These are phyloP conservation scores for Passalora sequoiae DNA, from an alignment of 2,329 filamentous ascomycete species.

Conservation along the genomic window DNA sequence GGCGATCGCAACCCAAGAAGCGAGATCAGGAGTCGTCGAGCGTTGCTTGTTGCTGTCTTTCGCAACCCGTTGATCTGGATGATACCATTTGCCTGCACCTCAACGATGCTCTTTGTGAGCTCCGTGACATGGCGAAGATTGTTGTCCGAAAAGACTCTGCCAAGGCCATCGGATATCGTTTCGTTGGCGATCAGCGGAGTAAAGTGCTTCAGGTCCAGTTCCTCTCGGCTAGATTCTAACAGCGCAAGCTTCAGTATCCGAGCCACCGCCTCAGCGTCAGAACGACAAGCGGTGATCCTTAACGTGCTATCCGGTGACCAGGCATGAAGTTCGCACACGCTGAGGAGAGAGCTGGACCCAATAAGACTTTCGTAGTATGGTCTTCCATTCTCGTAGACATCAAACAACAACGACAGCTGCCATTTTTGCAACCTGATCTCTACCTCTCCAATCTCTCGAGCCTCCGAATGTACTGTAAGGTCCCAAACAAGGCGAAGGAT, in stretches of 20 bases:
- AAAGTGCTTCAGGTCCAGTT: conserved; percentile 18
- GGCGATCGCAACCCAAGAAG: conserved; percentile 4
- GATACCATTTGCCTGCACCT: conserved; percentile 1
- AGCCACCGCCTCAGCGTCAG: conserved; percentile 28
- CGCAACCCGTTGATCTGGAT: conserved; percentile 6
- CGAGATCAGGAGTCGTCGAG: conserved; percentile 24
- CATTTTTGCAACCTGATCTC: conserved; percentile 26
- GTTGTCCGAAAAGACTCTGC: conserved; percentile 9
- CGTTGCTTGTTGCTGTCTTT: conserved; percentile 6
- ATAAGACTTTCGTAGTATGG: conserved; percentile 21
- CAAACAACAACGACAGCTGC: conserved; percentile 29
- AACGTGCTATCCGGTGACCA: conserved; percentile 23
- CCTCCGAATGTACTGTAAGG: conserved; percentile 22
- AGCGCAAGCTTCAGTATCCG: conserved; percentile 22
- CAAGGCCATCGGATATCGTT: conserved; percentile 8
- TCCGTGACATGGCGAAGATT: conserved; percentile 18
- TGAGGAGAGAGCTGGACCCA: conserved; percentile 20
- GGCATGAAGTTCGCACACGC: conserved; percentile 18
- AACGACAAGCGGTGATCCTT: conserved; percentile 29
- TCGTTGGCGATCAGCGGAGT: conserved; percentile 10
- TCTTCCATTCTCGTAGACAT: conserved; percentile 10
- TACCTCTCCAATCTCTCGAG: conserved; percentile 26
- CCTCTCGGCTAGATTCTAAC: conserved; percentile 10
- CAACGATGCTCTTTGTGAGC: conserved; percentile 18
- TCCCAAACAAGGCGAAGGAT: conserved; percentile 29